Percentiles rank a stretch among this genome's conserved stretches.
Conservation (phyloP, 164 flowering plant genomes). For the Paratinospora sagittata region DNA sequence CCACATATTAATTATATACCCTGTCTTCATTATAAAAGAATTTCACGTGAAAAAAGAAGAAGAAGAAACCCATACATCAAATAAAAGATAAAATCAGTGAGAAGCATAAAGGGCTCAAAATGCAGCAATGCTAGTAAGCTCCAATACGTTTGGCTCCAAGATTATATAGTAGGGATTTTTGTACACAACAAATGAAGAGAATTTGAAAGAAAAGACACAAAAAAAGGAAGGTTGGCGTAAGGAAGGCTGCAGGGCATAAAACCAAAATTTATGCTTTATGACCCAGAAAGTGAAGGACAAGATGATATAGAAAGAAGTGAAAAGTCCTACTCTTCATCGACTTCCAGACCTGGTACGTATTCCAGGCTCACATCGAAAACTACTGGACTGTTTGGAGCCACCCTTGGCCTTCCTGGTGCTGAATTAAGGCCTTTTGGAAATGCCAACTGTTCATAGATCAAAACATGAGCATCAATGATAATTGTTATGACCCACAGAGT, state of each 20-base stretch:
- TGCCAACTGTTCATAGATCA: slow-evolving; percentile 46
- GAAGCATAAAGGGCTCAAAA: too few relatives aligned
- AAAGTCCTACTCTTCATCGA: slow-evolving; percentile 50
- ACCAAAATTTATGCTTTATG: background rate
- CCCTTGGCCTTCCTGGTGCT: slow-evolving; percentile 98
- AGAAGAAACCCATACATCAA: too few relatives aligned
- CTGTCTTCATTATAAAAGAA: too few relatives aligned
- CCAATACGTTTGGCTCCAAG: background rate
- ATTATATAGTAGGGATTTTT: background rate
- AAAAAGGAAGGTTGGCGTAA: background rate
- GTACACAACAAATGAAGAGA: slow-evolving; percentile 3
- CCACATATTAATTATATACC: too few relatives aligned
- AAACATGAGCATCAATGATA: background rate
- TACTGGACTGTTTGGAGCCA: slow-evolving; percentile 82
- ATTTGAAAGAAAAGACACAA: background rate
- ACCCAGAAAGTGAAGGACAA: background rate
- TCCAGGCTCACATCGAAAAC: slow-evolving; percentile 88
- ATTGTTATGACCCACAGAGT: background rate
- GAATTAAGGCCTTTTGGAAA: slow-evolving; percentile 88
- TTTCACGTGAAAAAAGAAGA: too few relatives aligned
- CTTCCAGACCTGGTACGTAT: slow-evolving; percentile 86
- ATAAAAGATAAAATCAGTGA: too few relatives aligned
- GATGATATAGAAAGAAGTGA: background rate
- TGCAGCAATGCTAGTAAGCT: too few relatives aligned
- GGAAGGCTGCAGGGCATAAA: background rate